Percentiles rank a stretch among this genome's conserved stretches.
These are phyloP conservation scores for Lactarius hengduanensis DNA, from an alignment of 768 basidiomycete species.

Conservation along the genomic window DNA sequence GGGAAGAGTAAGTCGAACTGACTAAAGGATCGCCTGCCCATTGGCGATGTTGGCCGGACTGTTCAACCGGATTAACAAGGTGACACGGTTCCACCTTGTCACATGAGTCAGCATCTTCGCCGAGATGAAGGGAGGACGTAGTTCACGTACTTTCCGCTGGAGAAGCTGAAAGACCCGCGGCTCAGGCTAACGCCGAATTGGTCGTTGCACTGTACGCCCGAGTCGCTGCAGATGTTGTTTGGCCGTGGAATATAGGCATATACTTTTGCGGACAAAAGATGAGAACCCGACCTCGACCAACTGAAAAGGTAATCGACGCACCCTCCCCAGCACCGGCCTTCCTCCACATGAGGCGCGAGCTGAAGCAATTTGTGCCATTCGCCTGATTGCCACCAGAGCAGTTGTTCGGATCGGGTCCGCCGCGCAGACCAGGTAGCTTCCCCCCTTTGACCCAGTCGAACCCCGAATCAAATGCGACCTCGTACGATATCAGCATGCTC, in stretches of 20 bases:
- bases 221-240: constrained; percentile 55
- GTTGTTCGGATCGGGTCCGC: constrained; percentile 58
- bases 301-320: constrained; percentile 35
- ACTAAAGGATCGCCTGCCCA: constrained; percentile 71
- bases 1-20: constrained; percentile 33
- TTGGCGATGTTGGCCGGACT: constrained; percentile 65
- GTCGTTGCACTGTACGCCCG: constrained; percentile 65
- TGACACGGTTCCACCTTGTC: constrained; percentile 63
- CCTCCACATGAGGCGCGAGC: constrained; percentile 76
- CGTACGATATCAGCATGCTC: constrained; percentile 71
- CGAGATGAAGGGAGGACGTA: constrained; percentile 8
- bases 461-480: constrained; percentile 62
- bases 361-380: constrained; percentile 69
- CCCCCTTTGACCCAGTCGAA: constrained; percentile 78
- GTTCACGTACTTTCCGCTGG: constrained; percentile 55
- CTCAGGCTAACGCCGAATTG: constrained; percentile 72
- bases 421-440: constrained; percentile 74
- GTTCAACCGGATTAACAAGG: constrained; percentile 79
- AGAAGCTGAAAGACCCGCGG: constrained; percentile 64
- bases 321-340: constrained; percentile 64
- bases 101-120: constrained; percentile 8
- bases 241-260: constrained; percentile 77
- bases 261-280: constrained; percentile 42
- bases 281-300: constrained; percentile 10
- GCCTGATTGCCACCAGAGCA: constrained; percentile 70